Evolutionary conservation across 2,329 filamentous ascomycete genomes (phyloP).

Genomic region (Penicillium sp.): DNA sequence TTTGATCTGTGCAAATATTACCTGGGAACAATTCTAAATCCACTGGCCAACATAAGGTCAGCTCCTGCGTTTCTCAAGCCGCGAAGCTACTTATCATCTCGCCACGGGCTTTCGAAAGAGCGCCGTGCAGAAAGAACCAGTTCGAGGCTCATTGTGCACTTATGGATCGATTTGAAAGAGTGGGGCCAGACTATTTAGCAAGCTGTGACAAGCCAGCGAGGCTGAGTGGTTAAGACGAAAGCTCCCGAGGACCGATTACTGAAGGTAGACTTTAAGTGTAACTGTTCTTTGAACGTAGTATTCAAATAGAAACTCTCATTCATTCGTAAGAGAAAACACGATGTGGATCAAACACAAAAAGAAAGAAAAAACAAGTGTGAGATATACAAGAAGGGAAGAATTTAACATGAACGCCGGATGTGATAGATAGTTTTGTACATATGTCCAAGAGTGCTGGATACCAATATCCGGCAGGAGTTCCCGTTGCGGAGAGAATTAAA

Average conservation of each 20-base stretch:
- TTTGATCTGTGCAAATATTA: constrained; percentile 94
- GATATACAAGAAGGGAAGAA: background rate
- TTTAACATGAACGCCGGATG: background rate
- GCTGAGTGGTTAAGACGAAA: no score
- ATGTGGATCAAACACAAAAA: background rate
- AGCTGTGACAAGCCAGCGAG: no score
- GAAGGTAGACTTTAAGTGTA: no score
- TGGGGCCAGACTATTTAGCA: no score
- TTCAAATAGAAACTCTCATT: constrained; percentile 9
- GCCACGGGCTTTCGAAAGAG: constrained; percentile 84
- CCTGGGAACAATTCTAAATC: constrained; percentile 94
- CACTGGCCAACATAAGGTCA: constrained; percentile 85
- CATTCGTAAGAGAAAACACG: constrained; percentile 14
- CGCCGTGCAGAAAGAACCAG: constrained; percentile 75
- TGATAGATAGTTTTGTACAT: constrained; percentile 1
- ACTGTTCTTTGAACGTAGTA: background rate
- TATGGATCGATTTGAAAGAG: no score
- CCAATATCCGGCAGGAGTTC: background rate
- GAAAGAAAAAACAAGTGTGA: background rate
- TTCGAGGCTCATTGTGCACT: no score
- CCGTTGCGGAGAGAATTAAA: background rate
- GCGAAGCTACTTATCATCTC: constrained; percentile 88
- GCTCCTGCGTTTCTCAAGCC: constrained; percentile 94
- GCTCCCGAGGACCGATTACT: no score
- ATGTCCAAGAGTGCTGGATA: background rate